Evolutionary conservation across 768 basidiomycete genomes (phyloP).

Genomic region (Pholiota molesta): DNA sequence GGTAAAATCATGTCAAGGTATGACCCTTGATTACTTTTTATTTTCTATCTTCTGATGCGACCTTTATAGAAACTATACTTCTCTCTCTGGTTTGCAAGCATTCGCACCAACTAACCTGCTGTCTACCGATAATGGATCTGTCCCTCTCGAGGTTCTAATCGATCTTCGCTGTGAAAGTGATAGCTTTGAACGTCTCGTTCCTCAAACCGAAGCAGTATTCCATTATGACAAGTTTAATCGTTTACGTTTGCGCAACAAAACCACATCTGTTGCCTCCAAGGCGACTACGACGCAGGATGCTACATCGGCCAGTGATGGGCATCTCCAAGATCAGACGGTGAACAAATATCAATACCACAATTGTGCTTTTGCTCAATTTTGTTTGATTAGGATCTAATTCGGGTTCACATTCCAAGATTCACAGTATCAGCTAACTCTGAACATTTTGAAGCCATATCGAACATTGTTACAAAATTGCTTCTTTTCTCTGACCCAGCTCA

Average conservation of each 20-base stretch:
- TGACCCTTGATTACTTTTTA: conserved; percentile 14
- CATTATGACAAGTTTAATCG: conserved; percentile 96
- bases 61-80: conserved; percentile 68
- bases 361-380: neutral
- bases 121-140: conserved; percentile 50
- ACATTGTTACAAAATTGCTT: conserved; percentile 83
- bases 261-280: conserved; percentile 53
- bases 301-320: conserved; percentile 22
- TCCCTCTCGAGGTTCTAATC: conserved; percentile 91
- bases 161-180: conserved; percentile 82
- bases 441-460: conserved; percentile 85
- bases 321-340: conserved; percentile 40
- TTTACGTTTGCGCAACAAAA: conserved; percentile 75
- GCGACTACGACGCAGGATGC: conserved; percentile 38
- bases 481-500: conserved; percentile 90
- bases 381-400: conserved; percentile 69
- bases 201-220: conserved; percentile 83
- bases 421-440: conserved; percentile 82
- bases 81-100: conserved; percentile 80
- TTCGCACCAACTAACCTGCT: conserved; percentile 69
- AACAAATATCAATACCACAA: neutral
- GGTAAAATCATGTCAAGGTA: conserved; percentile 87
- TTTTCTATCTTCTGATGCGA: neutral
- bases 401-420: conserved; percentile 82
- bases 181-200: conserved; percentile 88